Evolutionary conservation across 371 early-diverging fungal species (phyloP).

Genomic region (Mortierella sp.): DNA sequence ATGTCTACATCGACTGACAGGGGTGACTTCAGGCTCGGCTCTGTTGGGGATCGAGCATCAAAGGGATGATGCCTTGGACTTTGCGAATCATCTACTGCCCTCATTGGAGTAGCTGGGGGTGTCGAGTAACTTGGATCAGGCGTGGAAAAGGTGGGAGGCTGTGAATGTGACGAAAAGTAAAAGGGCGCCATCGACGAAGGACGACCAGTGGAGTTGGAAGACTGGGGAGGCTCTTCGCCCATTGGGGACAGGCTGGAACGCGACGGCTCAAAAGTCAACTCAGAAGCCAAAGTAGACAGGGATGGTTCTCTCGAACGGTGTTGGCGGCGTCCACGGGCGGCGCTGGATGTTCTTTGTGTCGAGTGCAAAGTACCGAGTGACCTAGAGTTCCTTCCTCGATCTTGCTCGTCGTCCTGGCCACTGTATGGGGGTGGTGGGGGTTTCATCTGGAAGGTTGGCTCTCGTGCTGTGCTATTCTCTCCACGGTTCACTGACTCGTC

Average conservation of each 20-base stretch:
- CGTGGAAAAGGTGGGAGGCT: conserved; percentile 5
- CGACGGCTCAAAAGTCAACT: conserved; percentile 46
- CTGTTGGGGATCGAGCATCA: background rate
- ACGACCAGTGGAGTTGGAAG: background rate
- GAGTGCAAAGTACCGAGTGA: background rate
- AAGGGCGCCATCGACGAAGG: conserved; percentile 35
- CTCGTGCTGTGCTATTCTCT: background rate
- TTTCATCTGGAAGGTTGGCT: conserved; percentile 33
- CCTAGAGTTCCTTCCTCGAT: conserved; percentile 3
- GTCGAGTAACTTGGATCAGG: conserved; percentile 17
- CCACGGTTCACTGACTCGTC: too few relatives aligned
- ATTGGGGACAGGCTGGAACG: conserved; percentile 34
- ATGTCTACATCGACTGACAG: conserved; percentile 14
- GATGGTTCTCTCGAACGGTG: conserved; percentile 50
- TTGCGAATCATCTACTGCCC: conserved; percentile 4
- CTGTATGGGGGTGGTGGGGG: conserved; percentile 46
- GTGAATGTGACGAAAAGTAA: conserved; percentile 36
- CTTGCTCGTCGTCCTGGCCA: conserved; percentile 22
- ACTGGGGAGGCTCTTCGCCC: conserved; percentile 15
- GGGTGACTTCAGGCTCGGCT: conserved; percentile 11
- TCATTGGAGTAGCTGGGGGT: conserved; percentile 27
- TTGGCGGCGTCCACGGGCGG: conserved; percentile 29
- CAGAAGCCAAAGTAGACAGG: conserved; percentile 38
- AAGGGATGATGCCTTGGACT: background rate
- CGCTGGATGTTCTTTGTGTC: conserved; percentile 3